Base-by-base conservation (phyloP, 768 basidiomycete species). In the Mycena metata region DNA sequence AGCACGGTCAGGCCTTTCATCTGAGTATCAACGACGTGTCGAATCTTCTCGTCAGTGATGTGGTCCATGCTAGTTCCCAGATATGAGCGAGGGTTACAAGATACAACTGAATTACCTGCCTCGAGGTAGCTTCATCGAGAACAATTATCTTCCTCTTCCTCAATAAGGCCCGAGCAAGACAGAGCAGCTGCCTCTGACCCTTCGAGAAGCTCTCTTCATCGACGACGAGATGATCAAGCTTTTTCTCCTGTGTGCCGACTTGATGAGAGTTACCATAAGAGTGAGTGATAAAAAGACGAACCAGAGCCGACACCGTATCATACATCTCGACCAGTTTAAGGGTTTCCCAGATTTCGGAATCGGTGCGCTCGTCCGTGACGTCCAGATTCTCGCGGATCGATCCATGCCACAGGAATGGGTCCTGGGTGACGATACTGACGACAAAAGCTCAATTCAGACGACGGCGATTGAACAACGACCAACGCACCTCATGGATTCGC, bases 151-250 rank as follows among this genome's bases (percentile, higher is more conserved):
- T 66, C 50, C 60, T 66, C 49, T 66, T 66, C 5, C 65, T 21
- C 17, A 66, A 30, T 50, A 66, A 60, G 8, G 65, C 65, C 43
- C 65, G 23, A 33, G 58, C 65, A 26, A 66, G 65, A 60, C 65
- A 66, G 23, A 66, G 59, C 16, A 66, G 52, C 58, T 66, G 65
- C 42, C 65, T 58, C 39, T 66, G 65, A 5, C 65, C 65, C 24
- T 66, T 66, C 11, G 59, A 66, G 35, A 66, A 66, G 36, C 65
- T 66, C 45, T 66, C 65, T 23, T 60, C 65, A 23, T 66, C 65
- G 23, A 66, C 59, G 23, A 66, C 65, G 17, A 66, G 47, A 60
- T 66, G 65, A 19, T 66, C 65, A 41, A 66, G 35, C 33, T 66
- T 66, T 19, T 66, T 50, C 17, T 66, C 59, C 65, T 61, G 60